Evolutionary conservation across 2,329 filamentous ascomycete species (phyloP), one percentile per base, ranked within the genome.

Genomic region (Beauveria bassiana): DNA sequence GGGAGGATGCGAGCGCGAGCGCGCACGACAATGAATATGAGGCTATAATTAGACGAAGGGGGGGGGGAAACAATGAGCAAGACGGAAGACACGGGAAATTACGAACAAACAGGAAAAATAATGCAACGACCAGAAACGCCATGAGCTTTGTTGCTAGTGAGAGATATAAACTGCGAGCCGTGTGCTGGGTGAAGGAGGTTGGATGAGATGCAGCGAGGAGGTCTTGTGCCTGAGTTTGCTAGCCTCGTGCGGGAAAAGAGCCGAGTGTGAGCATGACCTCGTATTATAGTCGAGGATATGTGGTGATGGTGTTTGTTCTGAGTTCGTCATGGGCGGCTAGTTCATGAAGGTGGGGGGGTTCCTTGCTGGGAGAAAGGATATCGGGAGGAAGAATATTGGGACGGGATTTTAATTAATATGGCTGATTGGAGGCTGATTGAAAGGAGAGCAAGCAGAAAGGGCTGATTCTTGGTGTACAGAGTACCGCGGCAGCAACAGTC

Each of bases 181-280:
- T 24, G 20, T 47, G 22, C 20, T 20, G 40, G 16, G 18, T 9
- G 45, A 34, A 34, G 31, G 16, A 20, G 10, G n/a, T 40, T 16
- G 7, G 31, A 40, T n/a, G 34, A 42, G 51, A 42, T 42, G 51
- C 34, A 20, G 31, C 8, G 28, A 52, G 14, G n/a, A 5, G 26
- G 55, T 58, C 43, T 47, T 58, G 55, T 58, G 55, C 45, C 55
- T 50, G 45, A 26, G 20, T 9, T 28, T 42, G 6, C 8, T 43
- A 34, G 56, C 22, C 45, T 50, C 34, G 3, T 59, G 31, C 34
- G 8, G 8, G 22, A 7, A 34, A 40, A 14, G 20, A 22, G 12
- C 3, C 4, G 43, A n/a, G 28, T 34, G 56, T 28, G 24, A 59
- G 57, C 47, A 52, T 59, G 57, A 59, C 57, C 47, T 59, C 57